Percentiles rank a stretch among this genome's conserved stretches.
Conservation (phyloP, 345 rosid genomes). For the Eucalyptus tenuipes region DNA sequence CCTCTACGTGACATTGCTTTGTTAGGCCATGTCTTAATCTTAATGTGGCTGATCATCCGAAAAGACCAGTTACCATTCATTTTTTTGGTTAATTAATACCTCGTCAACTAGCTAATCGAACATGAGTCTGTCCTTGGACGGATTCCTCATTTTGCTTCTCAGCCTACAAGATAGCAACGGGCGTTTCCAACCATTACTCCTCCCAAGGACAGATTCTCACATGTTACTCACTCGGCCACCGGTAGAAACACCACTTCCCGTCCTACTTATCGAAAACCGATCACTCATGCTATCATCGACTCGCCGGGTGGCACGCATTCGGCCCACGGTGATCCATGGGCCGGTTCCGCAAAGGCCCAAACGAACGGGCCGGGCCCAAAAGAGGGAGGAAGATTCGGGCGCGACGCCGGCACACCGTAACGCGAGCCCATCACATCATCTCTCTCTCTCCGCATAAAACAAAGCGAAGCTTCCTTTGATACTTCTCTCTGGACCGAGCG, state of each 20-base stretch:
- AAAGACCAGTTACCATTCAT: accelerated
- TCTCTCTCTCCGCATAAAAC: neutral
- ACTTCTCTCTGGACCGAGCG: neutral
- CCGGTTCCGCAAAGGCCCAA: neutral
- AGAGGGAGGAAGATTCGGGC: neutral
- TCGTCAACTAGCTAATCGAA: neutral
- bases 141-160: neutral
- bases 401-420: neutral
- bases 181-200: neutral
- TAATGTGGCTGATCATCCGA: accelerated
- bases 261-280: neutral
- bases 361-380: neutral
- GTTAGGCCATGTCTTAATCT: neutral
- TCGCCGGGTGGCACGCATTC: neutral
- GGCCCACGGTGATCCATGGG: neutral
- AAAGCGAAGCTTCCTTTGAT: neutral
- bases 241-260: neutral
- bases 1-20: accelerated
- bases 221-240: neutral
- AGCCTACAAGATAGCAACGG: accelerated
- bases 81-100: neutral
- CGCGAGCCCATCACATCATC: neutral
- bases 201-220: neutral
- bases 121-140: accelerated
- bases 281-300: neutral